Conservation (phyloP, 768 basidiomycete species). For the Lactarius sanguifluus region DNA sequence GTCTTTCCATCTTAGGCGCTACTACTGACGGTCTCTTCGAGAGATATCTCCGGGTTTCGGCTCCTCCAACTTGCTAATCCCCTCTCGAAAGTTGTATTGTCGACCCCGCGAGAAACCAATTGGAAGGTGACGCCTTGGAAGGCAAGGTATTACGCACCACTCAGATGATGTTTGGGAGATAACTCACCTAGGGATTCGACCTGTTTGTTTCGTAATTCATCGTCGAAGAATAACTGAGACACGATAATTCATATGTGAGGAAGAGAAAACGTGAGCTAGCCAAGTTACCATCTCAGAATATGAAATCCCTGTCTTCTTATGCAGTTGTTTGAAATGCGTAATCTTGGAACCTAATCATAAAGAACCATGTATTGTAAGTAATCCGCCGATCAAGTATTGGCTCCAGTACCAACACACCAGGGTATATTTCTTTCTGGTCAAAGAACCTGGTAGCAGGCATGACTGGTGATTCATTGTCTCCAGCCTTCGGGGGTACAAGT, state of each 20-base stretch:
- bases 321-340: conserved; percentile 37
- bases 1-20: background rate
- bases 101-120: conserved; percentile 63
- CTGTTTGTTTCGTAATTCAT: conserved; percentile 21
- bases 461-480: conserved; percentile 36
- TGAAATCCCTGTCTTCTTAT: conserved; percentile 70
- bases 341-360: conserved; percentile 65
- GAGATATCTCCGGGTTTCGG: conserved; percentile 36
- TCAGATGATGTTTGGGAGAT: background rate
- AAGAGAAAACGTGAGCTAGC: background rate
- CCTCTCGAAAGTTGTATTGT: conserved; percentile 60
- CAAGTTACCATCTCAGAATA: conserved; percentile 73
- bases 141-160: conserved; percentile 2
- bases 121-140: conserved; percentile 75
- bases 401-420: conserved; percentile 42
- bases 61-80: conserved; percentile 73
- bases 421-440: conserved; percentile 73
- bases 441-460: conserved; percentile 60
- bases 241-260: background rate
- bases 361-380: background rate
- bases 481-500: conserved; percentile 45
- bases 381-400: background rate
- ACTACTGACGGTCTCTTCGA: background rate
- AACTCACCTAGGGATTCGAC: conserved; percentile 44
- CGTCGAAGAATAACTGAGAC: conserved; percentile 20